A percentile compares a stretch with the other conserved stretches of the same genome.
Evolutionary conservation across 2,329 filamentous ascomycete genomes (phyloP).

Genomic region (Fonsecaea pugnacius): DNA sequence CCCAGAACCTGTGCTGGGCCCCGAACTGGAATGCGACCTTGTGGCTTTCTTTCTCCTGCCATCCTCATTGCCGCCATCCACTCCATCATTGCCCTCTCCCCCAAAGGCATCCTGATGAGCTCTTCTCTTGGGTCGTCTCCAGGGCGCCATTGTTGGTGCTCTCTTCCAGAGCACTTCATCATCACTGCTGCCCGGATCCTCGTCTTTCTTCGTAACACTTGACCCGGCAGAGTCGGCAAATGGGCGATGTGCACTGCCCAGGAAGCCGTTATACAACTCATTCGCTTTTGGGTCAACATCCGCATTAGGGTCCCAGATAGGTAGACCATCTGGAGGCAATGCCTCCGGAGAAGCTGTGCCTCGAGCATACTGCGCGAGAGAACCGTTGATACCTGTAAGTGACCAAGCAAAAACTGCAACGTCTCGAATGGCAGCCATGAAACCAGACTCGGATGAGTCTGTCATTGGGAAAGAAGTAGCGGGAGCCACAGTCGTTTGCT

Average conservation of each 20-base stretch:
- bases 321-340: slow-evolving; percentile 63
- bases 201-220: slow-evolving; percentile 22
- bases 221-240: slow-evolving; percentile 17
- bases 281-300: slow-evolving; percentile 27
- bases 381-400: slow-evolving; percentile 77
- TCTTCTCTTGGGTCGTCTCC: slow-evolving; percentile 35
- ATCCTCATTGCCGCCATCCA: slow-evolving; percentile 27
- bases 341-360: slow-evolving; percentile 68
- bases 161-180: slow-evolving; percentile 37
- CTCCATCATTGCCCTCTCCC: slow-evolving; percentile 24
- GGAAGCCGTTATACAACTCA: slow-evolving; percentile 35
- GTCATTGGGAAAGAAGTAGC: slow-evolving; percentile 49
- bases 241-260: slow-evolving; percentile 35
- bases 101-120: slow-evolving; percentile 36
- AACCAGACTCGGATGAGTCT: slow-evolving; percentile 47
- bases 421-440: slow-evolving; percentile 81
- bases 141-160: slow-evolving; percentile 30
- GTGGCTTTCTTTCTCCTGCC: slow-evolving; percentile 29
- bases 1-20: slow-evolving; percentile 16
- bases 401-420: slow-evolving; percentile 89
- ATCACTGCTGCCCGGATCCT: slow-evolving; percentile 34
- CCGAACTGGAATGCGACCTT: slow-evolving; percentile 24
- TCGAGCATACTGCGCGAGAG: slow-evolving; percentile 66
- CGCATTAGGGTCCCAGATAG: slow-evolving; percentile 60
- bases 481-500: slow-evolving; percentile 30